Base-by-base conservation (phyloP, 1,284 basidiomycete genomes). In the Ustilago curta region DNA sequence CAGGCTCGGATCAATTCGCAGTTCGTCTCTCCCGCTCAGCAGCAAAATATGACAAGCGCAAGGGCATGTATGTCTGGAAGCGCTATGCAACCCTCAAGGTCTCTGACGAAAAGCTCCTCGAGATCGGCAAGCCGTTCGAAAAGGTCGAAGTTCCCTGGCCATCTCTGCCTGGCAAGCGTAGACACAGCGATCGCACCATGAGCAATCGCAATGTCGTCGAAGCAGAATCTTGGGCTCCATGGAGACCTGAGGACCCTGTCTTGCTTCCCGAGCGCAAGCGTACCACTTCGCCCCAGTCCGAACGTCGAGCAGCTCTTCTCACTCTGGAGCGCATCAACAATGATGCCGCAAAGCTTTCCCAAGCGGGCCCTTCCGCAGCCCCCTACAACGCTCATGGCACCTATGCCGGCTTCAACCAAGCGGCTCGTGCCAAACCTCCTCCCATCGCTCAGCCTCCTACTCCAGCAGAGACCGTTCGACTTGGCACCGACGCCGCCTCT, bases 131-230 rank as follows among this genome's bases (percentile, higher is more conserved):
- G 14, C 43, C 67, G 6, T 63, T 75, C 11, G 67, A 79, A 51
- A 76, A 76, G 43, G 63, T 84, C 39, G 70, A 84, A 45, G 79
- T 84, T 5, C 82, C 82, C 2, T 84, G 83, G 83, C 82, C 81
- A 12, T 76, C 73, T 25, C 27, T 70, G 6, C 73, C 76, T 0
- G 70, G 61, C 42, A 77, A 70, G 66, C 62, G 70, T 8, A 60
- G 47, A 40, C 31, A 27, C 16, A 25, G 55, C 25, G 56, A 60
- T 29, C 23, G 29, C 3, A 54, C 62, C 29, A 77, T 75, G 68
- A 69, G 61, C 50, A 70, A 72, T n/a, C 59, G 50, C 9, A 52
- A 68, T 27, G 45, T 54, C n/a, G 81, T 82, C 47, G 76, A 80
- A 21, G 62, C 59, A 32, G 80, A 82, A 53, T 76, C 81, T 1